phyloP scores from a whole-genome alignment of 306 rosid genomes.

The Canavalia ensiformis region DNA sequence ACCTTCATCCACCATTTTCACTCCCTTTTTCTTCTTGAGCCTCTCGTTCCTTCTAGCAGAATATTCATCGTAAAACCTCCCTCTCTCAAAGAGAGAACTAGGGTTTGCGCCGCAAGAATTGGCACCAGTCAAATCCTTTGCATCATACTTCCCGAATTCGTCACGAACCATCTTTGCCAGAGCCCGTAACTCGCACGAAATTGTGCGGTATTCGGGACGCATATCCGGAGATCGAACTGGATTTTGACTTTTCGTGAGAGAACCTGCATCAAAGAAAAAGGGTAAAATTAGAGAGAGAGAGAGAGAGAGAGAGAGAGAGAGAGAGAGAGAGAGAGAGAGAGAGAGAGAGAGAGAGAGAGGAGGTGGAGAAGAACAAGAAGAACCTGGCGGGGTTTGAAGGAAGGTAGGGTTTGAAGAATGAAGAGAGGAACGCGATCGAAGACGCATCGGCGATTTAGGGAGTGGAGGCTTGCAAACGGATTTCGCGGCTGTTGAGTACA shows the following conservation, averaged over 20 bases:
- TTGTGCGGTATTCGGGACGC: slow-evolving; percentile 78
- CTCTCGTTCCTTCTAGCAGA: slow-evolving; percentile 94
- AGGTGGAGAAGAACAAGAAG: background rate
- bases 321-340: background rate
- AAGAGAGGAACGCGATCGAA: slow-evolving; percentile 57
- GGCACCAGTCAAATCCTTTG: background rate
- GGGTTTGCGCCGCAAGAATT: slow-evolving; percentile 39
- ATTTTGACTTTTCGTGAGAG: slow-evolving; percentile 65
- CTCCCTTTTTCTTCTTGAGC: slow-evolving; percentile 69
- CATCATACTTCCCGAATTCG: slow-evolving; percentile 57
- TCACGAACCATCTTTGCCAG: slow-evolving; percentile 65
- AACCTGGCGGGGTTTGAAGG: slow-evolving; percentile 78
- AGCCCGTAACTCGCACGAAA: slow-evolving; percentile 73
- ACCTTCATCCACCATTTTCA: slow-evolving; percentile 43
- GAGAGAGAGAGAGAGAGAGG: background rate
- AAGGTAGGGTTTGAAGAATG: slow-evolving; percentile 57
- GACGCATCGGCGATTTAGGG: slow-evolving; percentile 71
- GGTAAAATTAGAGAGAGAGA: background rate
- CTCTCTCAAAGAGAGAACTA: slow-evolving; percentile 68
- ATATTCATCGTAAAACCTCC: slow-evolving; percentile 81
- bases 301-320: background rate
- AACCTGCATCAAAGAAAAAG: slow-evolving; percentile 57
- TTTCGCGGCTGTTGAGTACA: slow-evolving; percentile 64
- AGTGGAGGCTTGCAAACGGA: slow-evolving; percentile 76
- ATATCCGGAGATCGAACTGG: slow-evolving; percentile 45